Evolutionary conservation across 441 rosid species (phyloP).

Genomic region (Pelargonium citronellum): DNA sequence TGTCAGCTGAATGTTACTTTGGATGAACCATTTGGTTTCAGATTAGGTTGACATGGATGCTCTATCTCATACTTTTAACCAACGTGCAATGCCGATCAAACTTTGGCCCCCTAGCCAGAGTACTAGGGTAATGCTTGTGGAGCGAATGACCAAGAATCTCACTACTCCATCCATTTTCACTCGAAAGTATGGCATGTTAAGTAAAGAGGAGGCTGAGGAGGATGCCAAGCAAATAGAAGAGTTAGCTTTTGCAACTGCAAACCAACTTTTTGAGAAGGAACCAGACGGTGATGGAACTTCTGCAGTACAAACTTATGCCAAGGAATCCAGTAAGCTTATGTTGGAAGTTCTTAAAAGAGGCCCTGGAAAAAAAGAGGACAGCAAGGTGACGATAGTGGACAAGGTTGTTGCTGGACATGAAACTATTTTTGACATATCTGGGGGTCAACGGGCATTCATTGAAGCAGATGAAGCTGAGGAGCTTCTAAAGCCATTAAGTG

Average conservation of each 20-base stretch:
- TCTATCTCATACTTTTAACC: no score
- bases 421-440: constrained; percentile 64
- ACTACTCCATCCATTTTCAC: constrained; percentile 69
- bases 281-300: constrained; percentile 94
- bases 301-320: constrained; percentile 90
- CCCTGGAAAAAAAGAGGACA: constrained; percentile 31
- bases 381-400: constrained; percentile 28
- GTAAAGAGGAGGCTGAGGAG: constrained; percentile 69
- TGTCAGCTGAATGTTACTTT: no score
- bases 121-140: constrained; percentile 70
- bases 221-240: constrained; percentile 71
- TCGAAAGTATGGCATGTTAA: constrained; percentile 63
- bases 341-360: constrained; percentile 75
- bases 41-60: no score
- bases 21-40: no score
- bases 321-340: constrained; percentile 76
- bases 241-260: constrained; percentile 48
- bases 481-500: constrained; percentile 64
- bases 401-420: constrained; percentile 25
- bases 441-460: constrained; percentile 60
- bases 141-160: constrained; percentile 63
- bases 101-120: constrained; percentile 85
- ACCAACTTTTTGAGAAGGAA: constrained; percentile 67
- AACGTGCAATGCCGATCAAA: constrained; percentile 36
- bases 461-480: constrained; percentile 80